Base-by-base conservation (phyloP, 2,329 filamentous ascomycete genomes). In the Alternaria sp. region DNA sequence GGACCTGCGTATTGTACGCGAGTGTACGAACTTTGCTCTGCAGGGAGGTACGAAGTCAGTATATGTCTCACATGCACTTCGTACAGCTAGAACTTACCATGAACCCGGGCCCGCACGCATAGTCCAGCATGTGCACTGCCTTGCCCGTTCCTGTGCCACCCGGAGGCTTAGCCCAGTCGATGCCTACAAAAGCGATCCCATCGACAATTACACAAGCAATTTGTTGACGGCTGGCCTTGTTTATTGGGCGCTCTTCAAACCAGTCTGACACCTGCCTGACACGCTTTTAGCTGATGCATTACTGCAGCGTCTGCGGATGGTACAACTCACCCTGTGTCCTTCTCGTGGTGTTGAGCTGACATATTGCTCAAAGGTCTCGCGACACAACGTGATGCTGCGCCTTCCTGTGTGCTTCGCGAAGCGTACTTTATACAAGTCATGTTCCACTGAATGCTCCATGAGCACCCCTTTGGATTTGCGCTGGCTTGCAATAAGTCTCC, bases 161-260 rank as follows among this genome's bases (percentile, higher is more conserved):
- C 3, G 46, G n/a, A 19, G 5, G 11, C 23, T 50, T 50, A 17
- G n/a, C 46, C 46, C 46, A 30, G 25, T 50, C 46, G 46, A 50
- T 17, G 25, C 25, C 25, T n/a, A 25, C 17, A 8, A 32, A 51
- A 26, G 13, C 2, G 12, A 32, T 26, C 28, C 26, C 2, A 32
- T 51, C 56, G 23, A 23, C 13, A 19, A 44, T 11, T 17, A 23
- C 30, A 13, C n/a, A 6, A 15, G 25, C 28, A 12, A 52, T 32
- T 13, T 44, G 50, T 19, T 55, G 19, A 15, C 49, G 54, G 21
- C 21, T 64, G 10, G 49, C n/a, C 25, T 59, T 57, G 47, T 64
- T 64, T 23, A 61, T 68, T 11, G 60, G 54, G 13, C 59, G 57
- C 13, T 54, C 30, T 28, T 66, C 60, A 21, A 59, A 66, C 50